These are phyloP conservation scores for Apiospora hydei DNA, from an alignment of 2,329 filamentous ascomycete species.

Conservation along the genomic window DNA sequence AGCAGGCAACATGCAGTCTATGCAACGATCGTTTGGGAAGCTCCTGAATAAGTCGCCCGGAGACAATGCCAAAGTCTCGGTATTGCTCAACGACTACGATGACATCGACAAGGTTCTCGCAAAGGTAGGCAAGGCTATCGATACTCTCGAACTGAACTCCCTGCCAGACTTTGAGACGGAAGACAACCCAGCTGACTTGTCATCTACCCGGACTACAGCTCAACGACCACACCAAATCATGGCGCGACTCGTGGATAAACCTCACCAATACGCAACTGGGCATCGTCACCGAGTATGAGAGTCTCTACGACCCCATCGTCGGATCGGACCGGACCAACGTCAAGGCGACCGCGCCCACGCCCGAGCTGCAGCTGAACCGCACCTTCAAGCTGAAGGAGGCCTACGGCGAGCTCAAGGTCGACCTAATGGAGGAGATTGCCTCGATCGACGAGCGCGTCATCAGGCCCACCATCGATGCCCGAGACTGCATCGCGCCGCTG, in stretches of 20 bases:
- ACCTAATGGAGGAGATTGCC: slow-evolving; percentile 74
- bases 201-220: slow-evolving; percentile 57
- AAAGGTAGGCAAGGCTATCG: slow-evolving; percentile 59
- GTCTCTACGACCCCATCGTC: slow-evolving; percentile 78
- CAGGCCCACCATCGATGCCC: slow-evolving; percentile 72
- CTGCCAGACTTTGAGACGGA: background rate
- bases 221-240: slow-evolving; percentile 76
- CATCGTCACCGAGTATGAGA: slow-evolving; percentile 71
- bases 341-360: slow-evolving; percentile 65
- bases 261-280: slow-evolving; percentile 74
- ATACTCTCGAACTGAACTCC: background rate
- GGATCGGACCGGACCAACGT: slow-evolving; percentile 66
- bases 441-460: slow-evolving; percentile 76
- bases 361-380: slow-evolving; percentile 67
- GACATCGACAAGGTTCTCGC: slow-evolving; percentile 78
- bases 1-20: slow-evolving; percentile 60
- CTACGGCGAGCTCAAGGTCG: slow-evolving; percentile 74
- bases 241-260: slow-evolving; percentile 80
- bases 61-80: slow-evolving; percentile 78
- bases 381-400: slow-evolving; percentile 70
- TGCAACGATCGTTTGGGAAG: slow-evolving; percentile 78
- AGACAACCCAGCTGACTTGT: slow-evolving; percentile 1
- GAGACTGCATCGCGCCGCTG: slow-evolving; percentile 72
- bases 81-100: slow-evolving; percentile 80
- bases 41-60: slow-evolving; percentile 72